Evolutionary conservation across 495 filamentous ascomycete species (phyloP), one percentile per base, ranked within the genome.

Genomic region (Aspergillus avenaceus): DNA sequence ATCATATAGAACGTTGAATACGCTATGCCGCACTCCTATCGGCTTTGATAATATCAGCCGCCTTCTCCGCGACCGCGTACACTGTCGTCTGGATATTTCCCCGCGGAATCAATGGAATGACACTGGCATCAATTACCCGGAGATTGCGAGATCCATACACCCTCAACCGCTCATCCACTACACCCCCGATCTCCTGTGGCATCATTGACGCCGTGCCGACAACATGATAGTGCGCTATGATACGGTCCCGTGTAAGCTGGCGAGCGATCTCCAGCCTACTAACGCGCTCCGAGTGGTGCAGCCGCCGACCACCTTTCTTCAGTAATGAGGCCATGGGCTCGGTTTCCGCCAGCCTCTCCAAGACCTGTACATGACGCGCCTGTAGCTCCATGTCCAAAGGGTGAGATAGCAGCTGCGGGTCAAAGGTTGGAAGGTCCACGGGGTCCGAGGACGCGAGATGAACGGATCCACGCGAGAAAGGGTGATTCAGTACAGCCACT

Each of bases 11-110:
- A n/a, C n/a, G n/a, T n/a, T n/a, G n/a, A n/a, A n/a, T n/a, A n/a
- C n/a, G n/a, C n/a, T n/a, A n/a, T n/a, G n/a, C n/a, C n/a, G n/a
- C n/a, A n/a, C n/a, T n/a, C n/a, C n/a, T n/a, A n/a, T n/a, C 36
- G 8, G 16, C 25, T 14, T 32, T 77, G 58, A 81, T 77, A 18
- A 78, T 38, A 62, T 78, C 76, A 11, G 74, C 74, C 25, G 74
- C 77, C 54, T 64, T 58, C 62, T 81, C 77, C 5, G 74, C 78
- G n/a, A 80, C 62, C 2, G 71, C 75, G 60, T 79, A 80, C 13
- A 81, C 76, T 0, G 61, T 60, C 7, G 65, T 65, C 60, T 68
- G 62, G 24, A 78, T 67, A 58, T 80, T 73, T 2, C 65, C 76
- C 4, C 55, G 43, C 16, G 71, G 59, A 52, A 71, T 57, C n/a